phyloP scores from a whole-genome alignment of 169 alveolate species.

The Plasmodium cynomolgi region DNA sequence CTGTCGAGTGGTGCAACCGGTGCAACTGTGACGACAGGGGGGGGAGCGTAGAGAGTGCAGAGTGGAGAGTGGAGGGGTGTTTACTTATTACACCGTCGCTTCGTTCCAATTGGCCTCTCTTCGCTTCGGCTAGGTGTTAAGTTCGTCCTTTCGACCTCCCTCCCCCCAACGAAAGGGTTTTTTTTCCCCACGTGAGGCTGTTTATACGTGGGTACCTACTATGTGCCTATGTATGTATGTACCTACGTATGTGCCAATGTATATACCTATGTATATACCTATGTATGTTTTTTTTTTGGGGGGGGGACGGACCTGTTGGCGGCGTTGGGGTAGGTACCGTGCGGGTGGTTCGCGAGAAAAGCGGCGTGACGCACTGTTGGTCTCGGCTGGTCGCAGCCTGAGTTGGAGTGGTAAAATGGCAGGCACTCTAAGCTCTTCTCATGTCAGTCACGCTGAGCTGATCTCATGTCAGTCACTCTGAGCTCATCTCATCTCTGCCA shows the following conservation, averaged over 20 bases:
- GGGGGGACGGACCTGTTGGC: no score
- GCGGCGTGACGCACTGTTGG: background rate
- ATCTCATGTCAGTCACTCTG: no score
- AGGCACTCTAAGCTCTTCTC: no score
- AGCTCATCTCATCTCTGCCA: no score
- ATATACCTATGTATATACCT: background rate
- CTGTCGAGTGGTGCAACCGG: background rate
- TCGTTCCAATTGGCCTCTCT: background rate
- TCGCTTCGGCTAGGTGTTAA: background rate
- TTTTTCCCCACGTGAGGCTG: background rate
- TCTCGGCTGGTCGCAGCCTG: no score
- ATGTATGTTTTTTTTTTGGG: background rate
- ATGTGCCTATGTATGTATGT: background rate
- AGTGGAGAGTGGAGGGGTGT: background rate
- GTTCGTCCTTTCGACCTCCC: background rate
- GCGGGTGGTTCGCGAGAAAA: no score
- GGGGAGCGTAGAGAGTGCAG: no score
- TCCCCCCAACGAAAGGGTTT: background rate
- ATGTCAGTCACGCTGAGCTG: no score
- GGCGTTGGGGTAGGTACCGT: no score
- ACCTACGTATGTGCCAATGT: background rate
- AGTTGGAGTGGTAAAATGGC: no score
- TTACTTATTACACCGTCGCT: background rate
- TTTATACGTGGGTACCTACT: background rate
- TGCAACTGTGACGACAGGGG: no score